Evolutionary conservation across 2,329 filamentous ascomycete genomes (phyloP).

Genomic region (Hypoxylon sp.): DNA sequence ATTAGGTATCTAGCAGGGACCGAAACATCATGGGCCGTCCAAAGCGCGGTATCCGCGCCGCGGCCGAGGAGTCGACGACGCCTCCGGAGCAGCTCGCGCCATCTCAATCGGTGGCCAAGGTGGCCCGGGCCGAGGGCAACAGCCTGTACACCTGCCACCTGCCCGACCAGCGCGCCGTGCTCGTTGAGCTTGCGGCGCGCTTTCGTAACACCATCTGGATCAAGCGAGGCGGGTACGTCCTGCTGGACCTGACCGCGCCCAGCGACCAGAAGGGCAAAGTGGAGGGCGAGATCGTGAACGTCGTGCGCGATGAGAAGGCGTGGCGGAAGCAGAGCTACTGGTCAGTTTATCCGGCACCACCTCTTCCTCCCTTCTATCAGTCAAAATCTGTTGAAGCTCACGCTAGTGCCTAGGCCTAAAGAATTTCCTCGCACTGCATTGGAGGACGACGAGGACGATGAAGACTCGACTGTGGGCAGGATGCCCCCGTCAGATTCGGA

Average conservation of each 20-base stretch:
- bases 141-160: constrained; percentile 85
- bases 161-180: constrained; percentile 71
- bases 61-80: constrained; percentile 75
- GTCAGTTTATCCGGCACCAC: constrained; percentile 59
- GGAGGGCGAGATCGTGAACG: constrained; percentile 89
- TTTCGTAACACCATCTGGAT: constrained; percentile 97
- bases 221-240: constrained; percentile 86
- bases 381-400: constrained; percentile 40
- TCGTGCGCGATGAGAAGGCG: constrained; percentile 88
- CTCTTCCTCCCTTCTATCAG: not conserved
- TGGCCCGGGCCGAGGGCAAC: constrained; percentile 87
- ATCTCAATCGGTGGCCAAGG: constrained; percentile 78
- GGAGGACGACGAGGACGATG: constrained; percentile 76
- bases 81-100: constrained; percentile 69
- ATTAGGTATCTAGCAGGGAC: constrained; percentile 9
- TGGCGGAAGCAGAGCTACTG: constrained; percentile 94
- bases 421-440: constrained; percentile 78
- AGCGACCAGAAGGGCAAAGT: constrained; percentile 81
- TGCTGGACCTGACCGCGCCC: constrained; percentile 76
- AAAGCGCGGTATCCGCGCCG: constrained; percentile 81
- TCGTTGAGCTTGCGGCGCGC: constrained; percentile 84
- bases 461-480: constrained; percentile 83
- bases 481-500: constrained; percentile 87
- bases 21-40: constrained; percentile 71
- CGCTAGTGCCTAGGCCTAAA: constrained; percentile 70